Conservation (phyloP, 106 monocot genomes). For the Allium fistulosum region DNA sequence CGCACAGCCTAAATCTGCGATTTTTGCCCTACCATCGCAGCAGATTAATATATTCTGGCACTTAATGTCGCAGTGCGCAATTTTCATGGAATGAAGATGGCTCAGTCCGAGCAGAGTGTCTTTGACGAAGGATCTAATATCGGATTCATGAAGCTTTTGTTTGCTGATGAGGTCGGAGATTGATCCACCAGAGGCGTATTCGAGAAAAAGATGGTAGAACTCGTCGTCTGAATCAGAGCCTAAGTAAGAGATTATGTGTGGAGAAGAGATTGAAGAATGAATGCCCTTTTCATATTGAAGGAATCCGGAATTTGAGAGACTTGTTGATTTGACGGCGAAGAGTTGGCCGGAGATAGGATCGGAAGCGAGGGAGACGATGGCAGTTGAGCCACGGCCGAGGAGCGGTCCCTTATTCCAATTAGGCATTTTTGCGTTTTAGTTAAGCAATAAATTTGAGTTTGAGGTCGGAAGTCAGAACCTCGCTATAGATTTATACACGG, state of each 20-base stretch:
- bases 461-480: too few species aligned
- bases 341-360: not conserved
- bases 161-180: constrained; percentile 33
- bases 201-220: constrained; percentile 54
- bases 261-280: constrained; percentile 14
- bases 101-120: constrained; percentile 38
- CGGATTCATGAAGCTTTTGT: constrained; percentile 25
- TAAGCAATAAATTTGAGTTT: too few species aligned
- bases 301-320: constrained; percentile 9
- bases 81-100: constrained; percentile 34
- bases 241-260: constrained; percentile 26
- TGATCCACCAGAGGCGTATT: constrained; percentile 56
- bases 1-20: constrained; percentile 14
- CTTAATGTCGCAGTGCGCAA: constrained; percentile 84
- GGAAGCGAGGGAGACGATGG: constrained; percentile 10
- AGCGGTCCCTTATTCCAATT: constrained; percentile 17
- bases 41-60: constrained; percentile 51
- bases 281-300: constrained; percentile 28
- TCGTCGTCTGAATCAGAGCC: constrained; percentile 26
- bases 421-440: too few species aligned
- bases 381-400: constrained; percentile 39
- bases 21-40: constrained; percentile 21
- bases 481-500: too few species aligned
- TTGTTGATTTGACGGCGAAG: constrained; percentile 43
- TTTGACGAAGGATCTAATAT: constrained; percentile 3